A percentile compares a stretch with the other conserved stretches of the same genome.
These are phyloP conservation scores for Angomonas ambiguus DNA, from an alignment of 208 protist genomes.

Conservation along the genomic window DNA sequence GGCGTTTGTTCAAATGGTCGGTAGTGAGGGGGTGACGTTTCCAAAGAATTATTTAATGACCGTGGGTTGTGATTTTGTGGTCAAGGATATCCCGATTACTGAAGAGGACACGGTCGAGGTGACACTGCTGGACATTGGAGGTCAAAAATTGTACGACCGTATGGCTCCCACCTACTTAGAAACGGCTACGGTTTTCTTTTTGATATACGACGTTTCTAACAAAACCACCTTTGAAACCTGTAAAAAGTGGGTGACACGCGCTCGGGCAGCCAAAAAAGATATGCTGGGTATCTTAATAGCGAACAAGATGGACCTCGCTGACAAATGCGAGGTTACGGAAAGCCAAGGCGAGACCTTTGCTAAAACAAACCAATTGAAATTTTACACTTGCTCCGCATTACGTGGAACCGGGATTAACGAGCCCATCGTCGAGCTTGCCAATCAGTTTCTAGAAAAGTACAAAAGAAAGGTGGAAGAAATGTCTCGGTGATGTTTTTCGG, in stretches of 20 bases:
- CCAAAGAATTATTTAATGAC: conserved; percentile 93
- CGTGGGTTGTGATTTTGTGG: conserved; percentile 86
- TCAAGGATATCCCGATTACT: conserved; percentile 80
- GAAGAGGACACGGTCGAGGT: conserved; percentile 86
- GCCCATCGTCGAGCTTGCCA: conserved; percentile 75
- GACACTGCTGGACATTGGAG: conserved; percentile 80
- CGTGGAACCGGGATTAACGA: conserved; percentile 75
- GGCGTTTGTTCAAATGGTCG: conserved; percentile 87
- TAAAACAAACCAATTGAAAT: conserved; percentile 61
- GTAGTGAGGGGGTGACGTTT: conserved; percentile 83
- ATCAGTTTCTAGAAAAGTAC: conserved; percentile 66
- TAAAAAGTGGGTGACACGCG: conserved; percentile 69
- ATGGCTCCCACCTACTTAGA: conserved; percentile 72
- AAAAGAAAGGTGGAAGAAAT: conserved; percentile 44
- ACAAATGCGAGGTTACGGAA: conserved; percentile 87
- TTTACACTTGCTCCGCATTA: conserved; percentile 84
- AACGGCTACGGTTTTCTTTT: conserved; percentile 60
- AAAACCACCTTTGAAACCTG: conserved; percentile 87
- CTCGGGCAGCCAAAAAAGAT: conserved; percentile 50
- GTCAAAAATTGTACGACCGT: conserved; percentile 81
- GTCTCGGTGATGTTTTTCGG: neutral
- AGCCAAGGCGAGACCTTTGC: conserved; percentile 80
- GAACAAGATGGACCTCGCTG: conserved; percentile 86
- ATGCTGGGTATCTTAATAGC: conserved; percentile 74
- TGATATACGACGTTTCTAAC: conserved; percentile 90